These are phyloP conservation scores for Exophiala sp. DNA, from an alignment of 2,329 filamentous ascomycete species.

Conservation along the genomic window DNA sequence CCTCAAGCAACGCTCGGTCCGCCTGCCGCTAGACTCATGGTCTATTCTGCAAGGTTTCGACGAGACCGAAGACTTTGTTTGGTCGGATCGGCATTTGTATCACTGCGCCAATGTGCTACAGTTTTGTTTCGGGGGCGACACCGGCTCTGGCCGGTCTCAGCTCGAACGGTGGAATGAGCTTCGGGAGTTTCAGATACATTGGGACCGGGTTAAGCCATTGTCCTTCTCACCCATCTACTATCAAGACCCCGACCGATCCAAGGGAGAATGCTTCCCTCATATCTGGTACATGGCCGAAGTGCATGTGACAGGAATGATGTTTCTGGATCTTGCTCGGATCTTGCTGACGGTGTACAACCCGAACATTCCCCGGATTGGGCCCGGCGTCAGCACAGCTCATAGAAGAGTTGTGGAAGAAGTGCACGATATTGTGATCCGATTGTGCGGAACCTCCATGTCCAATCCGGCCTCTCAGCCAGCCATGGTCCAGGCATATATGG, in stretches of 20 bases:
- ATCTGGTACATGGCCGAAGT: conserved; percentile 30
- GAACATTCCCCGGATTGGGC: conserved; percentile 28
- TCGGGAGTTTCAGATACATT: conserved; percentile 23
- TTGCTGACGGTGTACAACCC: conserved; percentile 31
- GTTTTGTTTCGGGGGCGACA: conserved; percentile 50
- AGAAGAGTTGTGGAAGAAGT: conserved; percentile 29
- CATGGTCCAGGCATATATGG: conserved; percentile 40
- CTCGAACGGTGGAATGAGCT: conserved; percentile 26
- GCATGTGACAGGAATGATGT: conserved; percentile 28
- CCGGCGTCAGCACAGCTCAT: conserved; percentile 20
- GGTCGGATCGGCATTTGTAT: conserved; percentile 53
- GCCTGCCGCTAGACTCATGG: conserved; percentile 25
- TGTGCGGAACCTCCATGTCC: conserved; percentile 55
- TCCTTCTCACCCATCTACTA: conserved; percentile 28
- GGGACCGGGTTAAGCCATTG: conserved; percentile 26
- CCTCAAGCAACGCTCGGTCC: conserved; percentile 21
- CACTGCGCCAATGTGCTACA: conserved; percentile 60
- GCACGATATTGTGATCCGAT: conserved; percentile 43
- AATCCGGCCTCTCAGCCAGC: conserved; percentile 53
- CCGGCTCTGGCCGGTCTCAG: conserved; percentile 6
- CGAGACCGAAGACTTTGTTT: conserved; percentile 26
- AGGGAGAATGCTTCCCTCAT: conserved; percentile 27
- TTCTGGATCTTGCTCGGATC: conserved; percentile 29
- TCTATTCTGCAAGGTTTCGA: conserved; percentile 25
- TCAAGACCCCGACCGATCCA: conserved; percentile 22